Conservation (phyloP, 2,329 filamentous ascomycete species). For the Westerdykella ornata region DNA sequence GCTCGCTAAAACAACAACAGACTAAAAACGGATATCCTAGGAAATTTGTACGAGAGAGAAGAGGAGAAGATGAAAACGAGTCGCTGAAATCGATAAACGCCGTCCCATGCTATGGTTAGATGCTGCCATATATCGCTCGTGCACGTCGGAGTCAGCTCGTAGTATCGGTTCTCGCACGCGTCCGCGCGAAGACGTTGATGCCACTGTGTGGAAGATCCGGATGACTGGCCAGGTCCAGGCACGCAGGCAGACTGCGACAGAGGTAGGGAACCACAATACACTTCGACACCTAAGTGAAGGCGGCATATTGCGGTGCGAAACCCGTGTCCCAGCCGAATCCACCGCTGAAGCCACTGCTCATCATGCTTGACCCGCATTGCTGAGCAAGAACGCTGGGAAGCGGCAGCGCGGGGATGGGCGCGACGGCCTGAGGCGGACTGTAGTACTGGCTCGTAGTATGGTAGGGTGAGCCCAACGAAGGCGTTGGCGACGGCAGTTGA, state of each 20-base stretch:
- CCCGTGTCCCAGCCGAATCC: constrained; percentile 83
- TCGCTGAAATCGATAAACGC: constrained; percentile 47
- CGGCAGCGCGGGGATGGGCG: constrained; percentile 68
- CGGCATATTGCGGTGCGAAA: constrained; percentile 63
- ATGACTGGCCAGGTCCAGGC: constrained; percentile 42
- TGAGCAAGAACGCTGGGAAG: constrained; percentile 82
- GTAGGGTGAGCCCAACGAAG: constrained; percentile 72
- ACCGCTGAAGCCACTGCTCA: constrained; percentile 57
- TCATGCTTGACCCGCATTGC: constrained; percentile 65
- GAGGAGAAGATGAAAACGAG: constrained; percentile 29
- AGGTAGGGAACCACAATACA: constrained; percentile 21
- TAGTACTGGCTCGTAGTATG: constrained; percentile 68
- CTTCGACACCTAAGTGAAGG: constrained; percentile 64
- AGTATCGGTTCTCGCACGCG: constrained; percentile 35
- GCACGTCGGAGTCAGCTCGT: constrained; percentile 43
- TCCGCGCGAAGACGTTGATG: constrained; percentile 37
- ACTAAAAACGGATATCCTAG: constrained; percentile 42
- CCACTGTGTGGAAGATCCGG: constrained; percentile 16
- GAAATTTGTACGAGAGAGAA: constrained; percentile 35
- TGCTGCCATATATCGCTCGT: constrained; percentile 41
- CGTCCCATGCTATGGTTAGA: constrained; percentile 47
- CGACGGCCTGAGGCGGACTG: constrained; percentile 67
- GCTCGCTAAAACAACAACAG: constrained; percentile 42
- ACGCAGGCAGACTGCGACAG: constrained; percentile 26
- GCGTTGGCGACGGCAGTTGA: constrained; percentile 66